Percentiles rank a stretch among this genome's conserved stretches.
Evolutionary conservation across 2,329 filamentous ascomycete species (phyloP).

Genomic region (Aspergillus costaricaensis): DNA sequence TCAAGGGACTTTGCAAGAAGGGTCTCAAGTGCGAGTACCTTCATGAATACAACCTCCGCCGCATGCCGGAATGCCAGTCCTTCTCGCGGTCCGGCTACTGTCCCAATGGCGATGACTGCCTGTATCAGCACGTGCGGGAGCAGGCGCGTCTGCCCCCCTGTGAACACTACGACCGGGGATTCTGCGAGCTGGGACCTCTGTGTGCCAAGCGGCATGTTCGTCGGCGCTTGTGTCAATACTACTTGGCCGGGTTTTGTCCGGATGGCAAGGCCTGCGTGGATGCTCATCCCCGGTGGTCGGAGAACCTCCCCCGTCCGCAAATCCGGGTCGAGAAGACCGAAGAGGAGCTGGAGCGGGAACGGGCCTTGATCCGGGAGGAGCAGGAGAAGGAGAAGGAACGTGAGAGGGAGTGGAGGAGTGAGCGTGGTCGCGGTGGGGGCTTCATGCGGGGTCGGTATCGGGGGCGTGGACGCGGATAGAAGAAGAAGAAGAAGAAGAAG

Average conservation of each 20-base stretch:
- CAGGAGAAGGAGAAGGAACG: constrained; percentile 58
- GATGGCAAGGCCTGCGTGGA: constrained; percentile 74
- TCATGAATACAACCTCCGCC: constrained; percentile 96
- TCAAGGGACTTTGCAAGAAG: constrained; percentile 96
- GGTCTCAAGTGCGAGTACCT: constrained; percentile 95
- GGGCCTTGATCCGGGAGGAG: constrained; percentile 59
- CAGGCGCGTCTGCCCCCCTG: constrained; percentile 77
- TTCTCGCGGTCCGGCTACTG: constrained; percentile 93
- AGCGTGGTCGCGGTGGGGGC: constrained; percentile 54
- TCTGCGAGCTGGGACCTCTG: constrained; percentile 84
- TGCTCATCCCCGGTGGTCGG: constrained; percentile 76
- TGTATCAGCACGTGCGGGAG: constrained; percentile 88
- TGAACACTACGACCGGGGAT: constrained; percentile 90
- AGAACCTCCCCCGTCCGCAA: constrained; percentile 63
- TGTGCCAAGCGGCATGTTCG: constrained; percentile 90
- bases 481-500: not conserved
- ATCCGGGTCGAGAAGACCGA: constrained; percentile 69
- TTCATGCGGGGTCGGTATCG: constrained; percentile 46
- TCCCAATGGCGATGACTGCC: constrained; percentile 93
- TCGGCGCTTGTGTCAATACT: constrained; percentile 77
- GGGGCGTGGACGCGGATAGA: constrained; percentile 50
- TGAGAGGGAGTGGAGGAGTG: constrained; percentile 55
- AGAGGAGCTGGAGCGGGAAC: constrained; percentile 66
- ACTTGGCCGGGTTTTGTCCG: constrained; percentile 92
- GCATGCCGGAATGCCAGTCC: constrained; percentile 98